phyloP scores from a whole-genome alignment of 805 yeast species.

The Candida silvatica region DNA sequence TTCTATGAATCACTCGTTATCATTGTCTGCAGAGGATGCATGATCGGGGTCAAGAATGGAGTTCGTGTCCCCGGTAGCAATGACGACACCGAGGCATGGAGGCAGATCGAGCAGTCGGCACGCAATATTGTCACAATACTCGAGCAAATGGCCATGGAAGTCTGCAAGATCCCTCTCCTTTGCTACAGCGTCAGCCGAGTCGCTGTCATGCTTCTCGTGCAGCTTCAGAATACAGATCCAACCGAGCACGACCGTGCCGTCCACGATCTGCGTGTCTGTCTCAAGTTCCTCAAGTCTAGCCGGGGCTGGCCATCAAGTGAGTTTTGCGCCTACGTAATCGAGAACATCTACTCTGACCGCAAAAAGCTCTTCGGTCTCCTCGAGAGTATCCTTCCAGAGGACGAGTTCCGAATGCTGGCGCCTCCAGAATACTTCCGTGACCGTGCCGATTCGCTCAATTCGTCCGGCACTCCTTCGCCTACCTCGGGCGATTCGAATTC shows the following conservation, averaged over 20 bases:
- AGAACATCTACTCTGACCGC: constrained; percentile 4
- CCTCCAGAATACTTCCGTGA: not conserved
- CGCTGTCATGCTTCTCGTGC: constrained; percentile 3
- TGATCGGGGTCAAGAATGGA: constrained; percentile 16
- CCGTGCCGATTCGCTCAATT: not conserved
- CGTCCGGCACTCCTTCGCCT: not conserved
- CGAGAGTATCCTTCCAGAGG: constrained; percentile 1
- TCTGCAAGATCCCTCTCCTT: constrained; percentile 3
- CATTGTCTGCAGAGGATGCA: constrained; percentile 44
- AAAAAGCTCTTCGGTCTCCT: constrained; percentile 4
- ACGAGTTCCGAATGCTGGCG: constrained; percentile 1
- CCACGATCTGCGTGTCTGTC: constrained; percentile 5
- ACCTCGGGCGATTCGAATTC: not conserved
- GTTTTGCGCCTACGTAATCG: not conserved
- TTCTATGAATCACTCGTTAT: constrained; percentile 64
- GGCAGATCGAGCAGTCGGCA: constrained; percentile 70
- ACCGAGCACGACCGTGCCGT: constrained; percentile 4
- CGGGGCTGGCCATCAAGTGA: constrained; percentile 1
- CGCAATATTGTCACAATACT: constrained; percentile 40
- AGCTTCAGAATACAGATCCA: constrained; percentile 5
- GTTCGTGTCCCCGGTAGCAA: constrained; percentile 25
- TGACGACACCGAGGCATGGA: constrained; percentile 53
- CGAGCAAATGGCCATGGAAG: constrained; percentile 3
- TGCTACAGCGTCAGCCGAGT: constrained; percentile 6
- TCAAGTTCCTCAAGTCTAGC: constrained; percentile 4